Evolutionary conservation across 2,329 filamentous ascomycete genomes (phyloP).

Genomic region (Claviceps capensis): DNA sequence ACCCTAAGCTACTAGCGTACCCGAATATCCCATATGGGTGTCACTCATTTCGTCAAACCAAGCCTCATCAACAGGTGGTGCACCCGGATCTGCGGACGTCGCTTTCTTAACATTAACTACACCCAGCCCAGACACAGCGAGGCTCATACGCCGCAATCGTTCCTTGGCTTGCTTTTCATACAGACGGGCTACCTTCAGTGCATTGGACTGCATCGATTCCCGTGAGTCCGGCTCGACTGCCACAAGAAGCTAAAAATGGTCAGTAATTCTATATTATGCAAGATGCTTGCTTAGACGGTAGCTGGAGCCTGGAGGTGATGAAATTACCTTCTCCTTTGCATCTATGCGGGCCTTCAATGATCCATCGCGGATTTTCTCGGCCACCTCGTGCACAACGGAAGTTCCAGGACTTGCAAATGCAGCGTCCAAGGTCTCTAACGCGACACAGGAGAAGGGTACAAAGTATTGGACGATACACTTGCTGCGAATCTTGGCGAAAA

Average conservation of each 20-base stretch:
- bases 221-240: conserved; percentile 55
- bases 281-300: too few relatives aligned
- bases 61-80: conserved; percentile 15
- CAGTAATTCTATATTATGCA: not conserved
- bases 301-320: not conserved
- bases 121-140: conserved; percentile 63
- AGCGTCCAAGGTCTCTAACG: conserved; percentile 60
- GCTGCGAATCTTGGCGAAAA: conserved; percentile 65
- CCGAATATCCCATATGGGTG: not conserved
- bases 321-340: conserved; percentile 54
- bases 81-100: conserved; percentile 2
- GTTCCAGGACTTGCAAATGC: conserved; percentile 55
- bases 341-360: conserved; percentile 71
- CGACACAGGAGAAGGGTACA: conserved; percentile 77
- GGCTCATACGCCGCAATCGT: conserved; percentile 63
- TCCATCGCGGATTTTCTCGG: conserved; percentile 60
- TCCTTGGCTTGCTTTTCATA: conserved; percentile 67
- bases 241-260: conserved; percentile 46
- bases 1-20: conserved; percentile 3
- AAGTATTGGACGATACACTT: conserved; percentile 94
- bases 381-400: conserved; percentile 61
- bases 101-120: conserved; percentile 24
- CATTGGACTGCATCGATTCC: conserved; percentile 53
- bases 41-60: conserved; percentile 19
- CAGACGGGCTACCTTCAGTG: conserved; percentile 51